phyloP scores from a whole-genome alignment of 2,329 filamentous ascomycete genomes.

The Penicillium digitatum region DNA sequence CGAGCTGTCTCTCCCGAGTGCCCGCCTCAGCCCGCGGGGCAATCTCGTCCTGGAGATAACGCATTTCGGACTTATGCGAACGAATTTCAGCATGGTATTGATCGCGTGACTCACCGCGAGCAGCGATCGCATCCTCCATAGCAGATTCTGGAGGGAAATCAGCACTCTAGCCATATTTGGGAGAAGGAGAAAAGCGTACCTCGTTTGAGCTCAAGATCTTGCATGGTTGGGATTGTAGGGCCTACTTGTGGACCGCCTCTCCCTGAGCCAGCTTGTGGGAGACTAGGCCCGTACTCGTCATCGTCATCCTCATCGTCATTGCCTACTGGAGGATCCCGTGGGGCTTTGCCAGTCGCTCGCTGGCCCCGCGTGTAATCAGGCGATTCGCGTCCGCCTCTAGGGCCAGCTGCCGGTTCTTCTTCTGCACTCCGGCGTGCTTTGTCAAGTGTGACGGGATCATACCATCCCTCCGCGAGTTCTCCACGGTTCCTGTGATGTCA shows the following conservation, averaged over 20 bases:
- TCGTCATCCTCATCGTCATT: conserved; percentile 46
- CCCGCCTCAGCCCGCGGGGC: conserved; percentile 78
- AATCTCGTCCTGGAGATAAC: conserved; percentile 62
- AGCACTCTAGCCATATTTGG: background rate
- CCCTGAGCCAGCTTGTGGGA: conserved; percentile 36
- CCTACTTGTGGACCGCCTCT: conserved; percentile 37
- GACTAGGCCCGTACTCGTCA: conserved; percentile 57
- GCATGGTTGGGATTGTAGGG: conserved; percentile 63
- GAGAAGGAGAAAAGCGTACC: conserved; percentile 24
- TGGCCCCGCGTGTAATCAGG: conserved; percentile 24
- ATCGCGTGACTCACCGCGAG: conserved; percentile 28
- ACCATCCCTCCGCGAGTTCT: conserved; percentile 87
- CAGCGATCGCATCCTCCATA: conserved; percentile 29
- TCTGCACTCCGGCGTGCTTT: conserved; percentile 42
- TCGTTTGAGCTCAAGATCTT: conserved; percentile 65
- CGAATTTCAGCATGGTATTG: conserved; percentile 53
- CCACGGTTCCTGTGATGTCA: conserved; percentile 69
- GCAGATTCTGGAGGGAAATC: conserved; percentile 25
- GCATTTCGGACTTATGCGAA: conserved; percentile 34
- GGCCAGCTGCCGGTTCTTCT: conserved; percentile 2
- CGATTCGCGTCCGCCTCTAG: conserved; percentile 14
- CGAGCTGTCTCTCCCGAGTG: conserved; percentile 74
- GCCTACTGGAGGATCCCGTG: conserved; percentile 8
- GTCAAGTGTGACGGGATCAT: conserved; percentile 70
- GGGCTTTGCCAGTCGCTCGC: conserved; percentile 3